Base-by-base conservation (phyloP, 176 grass and related monocot genomes). In the Dendrocalamus sinicus region DNA sequence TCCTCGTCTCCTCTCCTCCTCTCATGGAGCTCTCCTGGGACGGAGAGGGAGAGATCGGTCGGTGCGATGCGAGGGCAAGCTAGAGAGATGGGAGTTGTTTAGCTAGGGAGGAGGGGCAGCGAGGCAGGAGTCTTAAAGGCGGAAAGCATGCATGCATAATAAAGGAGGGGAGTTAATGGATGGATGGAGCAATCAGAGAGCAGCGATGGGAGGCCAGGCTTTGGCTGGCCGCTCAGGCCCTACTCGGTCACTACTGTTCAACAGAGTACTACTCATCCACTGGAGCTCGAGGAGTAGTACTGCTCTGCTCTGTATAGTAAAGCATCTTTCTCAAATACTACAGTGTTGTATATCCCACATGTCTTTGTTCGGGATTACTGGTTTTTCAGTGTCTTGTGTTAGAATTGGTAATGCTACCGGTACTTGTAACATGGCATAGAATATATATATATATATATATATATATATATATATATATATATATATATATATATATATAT, bases 91-190 rank as follows among this genome's bases (percentile, higher is more conserved):
- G 2, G 64, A 46, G 15, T 15, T 61, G 75, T 20, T 73, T 19
- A 66, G 82, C 72, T 58, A 57, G n/a, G 32, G 54, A 41, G 41
- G 70, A 91, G 75, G 14, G 70, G 81, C 37, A 57, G 81, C 53
- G 7, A 60, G 85, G 72, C 53, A 6, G 63, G 87, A 80, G 80
- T 76, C 83, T 75, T 89, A 86, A 86, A 86, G 87, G 84, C 64
- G 19, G 22, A 86, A 92, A 78, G 53, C 83, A 89, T 89, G 89
- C 89, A 88, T 81, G 79, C 72, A 86, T 72, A 83, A 75, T 86
- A 86, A 86, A 83, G 79, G 35, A 1, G 68, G 84, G 69, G 82
- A 57, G 86, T 89, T 82, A 87, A 88, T 88, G 76, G 81, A 84
- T 85, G 85, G 76, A 84, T 9, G 89, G 81, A 91, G 81, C 89